phyloP scores from a whole-genome alignment of 2,329 filamentous ascomycete genomes.

The Colletotrichum graminicola region DNA sequence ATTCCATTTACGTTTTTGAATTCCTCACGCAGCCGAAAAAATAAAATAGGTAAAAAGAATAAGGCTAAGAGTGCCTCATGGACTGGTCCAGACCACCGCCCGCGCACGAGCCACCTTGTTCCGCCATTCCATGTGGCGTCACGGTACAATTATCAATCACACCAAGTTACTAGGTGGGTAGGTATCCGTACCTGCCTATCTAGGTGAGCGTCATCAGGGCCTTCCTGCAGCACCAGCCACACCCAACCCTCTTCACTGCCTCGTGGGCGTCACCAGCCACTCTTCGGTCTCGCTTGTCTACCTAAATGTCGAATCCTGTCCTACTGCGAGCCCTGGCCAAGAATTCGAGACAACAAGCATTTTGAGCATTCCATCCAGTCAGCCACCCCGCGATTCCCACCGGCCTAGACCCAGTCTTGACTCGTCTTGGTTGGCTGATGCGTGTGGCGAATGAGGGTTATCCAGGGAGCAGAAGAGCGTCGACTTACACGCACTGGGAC shows the following conservation, averaged over 20 bases:
- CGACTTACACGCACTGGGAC: not conserved
- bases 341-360: not conserved
- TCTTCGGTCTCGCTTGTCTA: not conserved
- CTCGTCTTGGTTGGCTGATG: conserved; percentile 13
- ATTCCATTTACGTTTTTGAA: not conserved
- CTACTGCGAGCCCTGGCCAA: not conserved
- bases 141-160: not conserved
- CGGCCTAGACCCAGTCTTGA: not conserved
- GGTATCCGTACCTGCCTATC: no score
- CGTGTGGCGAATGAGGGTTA: not conserved
- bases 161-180: no score
- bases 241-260: not conserved
- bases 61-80: not conserved
- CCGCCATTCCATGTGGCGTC: conserved; percentile 15
- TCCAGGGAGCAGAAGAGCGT: not conserved
- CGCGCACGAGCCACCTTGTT: conserved; percentile 25
- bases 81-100: conserved; percentile 23
- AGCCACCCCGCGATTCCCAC: no score
- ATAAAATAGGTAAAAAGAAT: not conserved
- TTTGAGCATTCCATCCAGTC: not conserved
- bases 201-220: conserved; percentile 4
- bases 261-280: conserved; percentile 14
- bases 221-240: conserved; percentile 36
- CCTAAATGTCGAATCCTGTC: conserved; percentile 5
- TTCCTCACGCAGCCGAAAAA: conserved; percentile 20